Evolutionary conservation across 2,329 filamentous ascomycete genomes (phyloP), one percentile per base, ranked within the genome.

Genomic region (Clonostachys rhizophaga): DNA sequence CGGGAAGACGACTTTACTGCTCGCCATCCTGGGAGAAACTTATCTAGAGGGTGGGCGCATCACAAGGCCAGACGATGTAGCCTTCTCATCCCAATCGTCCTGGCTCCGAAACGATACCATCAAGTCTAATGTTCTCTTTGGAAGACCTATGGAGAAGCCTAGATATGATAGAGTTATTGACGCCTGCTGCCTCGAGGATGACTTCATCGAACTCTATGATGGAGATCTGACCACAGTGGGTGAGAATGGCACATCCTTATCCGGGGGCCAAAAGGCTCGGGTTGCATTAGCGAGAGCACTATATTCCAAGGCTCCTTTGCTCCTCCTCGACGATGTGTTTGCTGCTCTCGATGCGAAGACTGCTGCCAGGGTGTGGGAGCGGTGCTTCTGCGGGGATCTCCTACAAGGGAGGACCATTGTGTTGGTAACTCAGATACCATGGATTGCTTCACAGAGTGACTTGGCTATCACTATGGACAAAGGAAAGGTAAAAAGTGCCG

Each of bases 301-400:
- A 2, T 83, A 83, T 57, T 81, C 78, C 2, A 74, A 74, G 46
- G 71, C 79, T 0, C 66, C 75, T 2, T 65, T 81, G 3, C 62
- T 83, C 18, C 63, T 83, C 1, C 69, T 83, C 2, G 79, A 83
- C 51, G 79, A 83, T 49, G 70, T 82, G 4, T 79, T 83, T 52
- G 78, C 79, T 1, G 79, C 79, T 0, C 65, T 83, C 1, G 79
- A 83, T 53, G 71, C 79, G 16, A 79, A 79, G 52, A 83, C 80
- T 0, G 73, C 76, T 1, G 74, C 75, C 14, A 65, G 69, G 4
- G 67, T 84, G 2, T 83, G 78, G 73, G 71, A 78, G 48, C 66
- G 73, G 47, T 81, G 76, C 52, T 83, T 84, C 55, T 81, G 78
- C 49, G 67, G 71, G 42, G 75, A 79, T 43, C 55, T 83, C 24